Conservation (phyloP, 352 stramenopile genomes). For the Plasmopara muralis region DNA sequence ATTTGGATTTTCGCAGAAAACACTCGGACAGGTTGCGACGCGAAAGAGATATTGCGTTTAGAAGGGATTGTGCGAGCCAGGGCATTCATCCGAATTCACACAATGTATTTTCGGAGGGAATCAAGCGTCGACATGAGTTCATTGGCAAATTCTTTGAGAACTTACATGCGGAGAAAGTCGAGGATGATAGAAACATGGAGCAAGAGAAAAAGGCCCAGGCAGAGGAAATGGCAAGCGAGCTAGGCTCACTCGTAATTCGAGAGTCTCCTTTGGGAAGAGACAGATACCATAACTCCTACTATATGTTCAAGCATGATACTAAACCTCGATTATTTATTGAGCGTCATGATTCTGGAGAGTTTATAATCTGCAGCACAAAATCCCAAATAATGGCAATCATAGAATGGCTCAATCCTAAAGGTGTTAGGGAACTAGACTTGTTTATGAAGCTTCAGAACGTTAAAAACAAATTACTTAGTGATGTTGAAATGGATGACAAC, state of each 20-base stretch:
- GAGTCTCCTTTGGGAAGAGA: conserved; percentile 63
- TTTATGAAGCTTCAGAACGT: conserved; percentile 46
- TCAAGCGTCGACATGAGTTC: conserved; percentile 54
- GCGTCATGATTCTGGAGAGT: conserved; percentile 52
- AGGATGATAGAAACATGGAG: conserved; percentile 46
- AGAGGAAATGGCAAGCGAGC: conserved; percentile 31
- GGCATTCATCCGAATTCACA: conserved; percentile 64
- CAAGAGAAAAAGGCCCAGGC: conserved; percentile 42
- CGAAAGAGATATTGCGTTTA: conserved; percentile 55
- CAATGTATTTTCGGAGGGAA: conserved; percentile 55
- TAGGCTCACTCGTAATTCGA: conserved; percentile 55
- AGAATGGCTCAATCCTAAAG: conserved; percentile 72
- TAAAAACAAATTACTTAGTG: conserved; percentile 32
- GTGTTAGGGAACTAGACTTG: conserved; percentile 56
- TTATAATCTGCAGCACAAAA: conserved; percentile 39
- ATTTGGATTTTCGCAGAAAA: conserved; percentile 49
- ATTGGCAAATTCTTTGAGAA: conserved; percentile 66
- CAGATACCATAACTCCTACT: conserved; percentile 75
- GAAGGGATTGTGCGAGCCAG: conserved; percentile 46
- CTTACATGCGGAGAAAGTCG: conserved; percentile 36
- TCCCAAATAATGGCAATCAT: conserved; percentile 40
- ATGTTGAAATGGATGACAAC: conserved; percentile 22
- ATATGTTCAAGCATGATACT: conserved; percentile 64
- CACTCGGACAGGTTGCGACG: conserved; percentile 40
- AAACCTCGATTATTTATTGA: conserved; percentile 63